A percentile compares a stretch with the other conserved stretches of the same genome.
phyloP scores from a whole-genome alignment of 257 asterid species.

The Gardenia jasminoides region DNA sequence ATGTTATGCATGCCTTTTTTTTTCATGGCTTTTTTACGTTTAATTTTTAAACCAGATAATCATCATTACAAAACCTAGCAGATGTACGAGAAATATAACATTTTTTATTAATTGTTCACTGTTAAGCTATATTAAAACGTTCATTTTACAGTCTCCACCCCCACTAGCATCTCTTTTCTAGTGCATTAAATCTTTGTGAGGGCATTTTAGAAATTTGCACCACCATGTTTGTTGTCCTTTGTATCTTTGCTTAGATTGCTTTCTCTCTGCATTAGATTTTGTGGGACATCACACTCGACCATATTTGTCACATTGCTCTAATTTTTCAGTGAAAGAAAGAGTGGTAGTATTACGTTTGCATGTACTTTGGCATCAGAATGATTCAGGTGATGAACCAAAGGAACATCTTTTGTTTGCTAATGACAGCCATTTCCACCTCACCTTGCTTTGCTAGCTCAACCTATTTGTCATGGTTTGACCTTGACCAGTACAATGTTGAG shows the following conservation, averaged over 20 bases:
- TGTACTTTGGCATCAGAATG: slow-evolving; percentile 13
- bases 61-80: slow-evolving; percentile 31
- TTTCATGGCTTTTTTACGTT: slow-evolving; percentile 18
- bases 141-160: slow-evolving; percentile 11
- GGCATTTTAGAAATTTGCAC: slow-evolving; percentile 39
- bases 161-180: slow-evolving; percentile 28
- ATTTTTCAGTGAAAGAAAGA: slow-evolving; percentile 20
- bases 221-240: slow-evolving; percentile 39
- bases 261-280: slow-evolving; percentile 53
- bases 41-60: slow-evolving; percentile 19
- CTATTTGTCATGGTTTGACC: background rate
- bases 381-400: slow-evolving; percentile 20
- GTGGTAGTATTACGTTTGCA: slow-evolving; percentile 5
- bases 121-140: slow-evolving; percentile 1
- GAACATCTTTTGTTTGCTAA: slow-evolving; percentile 6
- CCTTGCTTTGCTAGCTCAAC: slow-evolving; percentile 1
- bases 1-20: slow-evolving; percentile 10
- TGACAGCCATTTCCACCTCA: background rate
- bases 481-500: background rate
- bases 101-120: slow-evolving; percentile 9
- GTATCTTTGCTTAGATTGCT: slow-evolving; percentile 57
- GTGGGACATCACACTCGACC: slow-evolving; percentile 62
- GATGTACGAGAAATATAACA: slow-evolving; percentile 46
- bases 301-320: slow-evolving; percentile 46
- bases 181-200: slow-evolving; percentile 22